These are phyloP conservation scores for Venturia carpophila DNA, from an alignment of 2,329 filamentous ascomycete species.

Conservation along the genomic window DNA sequence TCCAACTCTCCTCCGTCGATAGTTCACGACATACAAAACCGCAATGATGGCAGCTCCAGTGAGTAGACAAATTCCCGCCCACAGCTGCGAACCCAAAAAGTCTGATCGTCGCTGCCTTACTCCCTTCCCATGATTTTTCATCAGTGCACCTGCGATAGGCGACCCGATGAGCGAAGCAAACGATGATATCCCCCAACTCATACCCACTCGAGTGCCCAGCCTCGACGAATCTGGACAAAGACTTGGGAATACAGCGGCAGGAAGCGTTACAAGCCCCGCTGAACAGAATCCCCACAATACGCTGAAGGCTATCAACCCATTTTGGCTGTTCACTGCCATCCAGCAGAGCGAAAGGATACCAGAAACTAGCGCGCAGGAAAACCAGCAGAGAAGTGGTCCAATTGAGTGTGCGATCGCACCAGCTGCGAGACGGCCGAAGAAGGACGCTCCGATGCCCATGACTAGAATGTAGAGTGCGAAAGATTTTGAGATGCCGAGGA, in stretches of 20 bases:
- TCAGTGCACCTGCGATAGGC: slow-evolving; percentile 30
- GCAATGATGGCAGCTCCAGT: slow-evolving; percentile 20
- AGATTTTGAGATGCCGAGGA: slow-evolving; percentile 27
- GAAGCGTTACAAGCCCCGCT: slow-evolving; percentile 31
- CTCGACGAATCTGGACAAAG: slow-evolving; percentile 31
- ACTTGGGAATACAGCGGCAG: slow-evolving; percentile 31
- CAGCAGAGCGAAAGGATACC: slow-evolving; percentile 28
- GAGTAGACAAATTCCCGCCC: slow-evolving; percentile 31
- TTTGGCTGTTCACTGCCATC: slow-evolving; percentile 28
- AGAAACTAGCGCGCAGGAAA: slow-evolving; percentile 26
- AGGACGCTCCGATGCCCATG: slow-evolving; percentile 29
- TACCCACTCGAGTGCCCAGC: slow-evolving; percentile 31
- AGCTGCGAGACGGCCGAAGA: slow-evolving; percentile 28
- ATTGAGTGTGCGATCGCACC: slow-evolving; percentile 29
- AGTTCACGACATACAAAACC: background rate
- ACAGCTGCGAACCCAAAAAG: slow-evolving; percentile 30
- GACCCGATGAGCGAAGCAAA: slow-evolving; percentile 31
- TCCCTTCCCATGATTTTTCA: slow-evolving; percentile 23
- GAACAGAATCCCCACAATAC: slow-evolving; percentile 34
- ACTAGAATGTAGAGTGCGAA: slow-evolving; percentile 24
- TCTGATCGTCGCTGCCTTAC: slow-evolving; percentile 17
- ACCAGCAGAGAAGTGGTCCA: slow-evolving; percentile 31
- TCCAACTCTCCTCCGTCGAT: slow-evolving; percentile 8
- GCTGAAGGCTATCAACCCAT: slow-evolving; percentile 29
- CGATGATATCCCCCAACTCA: slow-evolving; percentile 32